phyloP scores from a whole-genome alignment of 345 rosid genomes.

The Excoecaria agallocha region DNA sequence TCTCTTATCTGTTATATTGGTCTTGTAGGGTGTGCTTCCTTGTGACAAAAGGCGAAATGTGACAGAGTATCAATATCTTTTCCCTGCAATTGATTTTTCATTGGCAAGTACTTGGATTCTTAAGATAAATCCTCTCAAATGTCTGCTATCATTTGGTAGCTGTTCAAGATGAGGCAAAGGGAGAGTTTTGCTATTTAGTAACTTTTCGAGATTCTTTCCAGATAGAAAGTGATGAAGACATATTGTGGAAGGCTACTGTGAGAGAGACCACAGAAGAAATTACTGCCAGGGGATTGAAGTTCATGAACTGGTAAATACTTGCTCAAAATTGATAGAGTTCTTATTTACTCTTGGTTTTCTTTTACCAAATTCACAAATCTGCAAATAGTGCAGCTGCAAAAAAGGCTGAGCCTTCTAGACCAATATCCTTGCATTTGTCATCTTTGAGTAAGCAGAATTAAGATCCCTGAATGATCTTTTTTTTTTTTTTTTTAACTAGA shows the following conservation, averaged over 20 bases:
- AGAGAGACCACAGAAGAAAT: conserved; percentile 83
- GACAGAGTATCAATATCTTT: conserved; percentile 76
- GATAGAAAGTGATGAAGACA: conserved; percentile 79
- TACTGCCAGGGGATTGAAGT: conserved; percentile 69
- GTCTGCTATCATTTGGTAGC: conserved; percentile 9
- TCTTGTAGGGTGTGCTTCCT: conserved; percentile 83
- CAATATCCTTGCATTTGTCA: not conserved
- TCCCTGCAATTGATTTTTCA: conserved; percentile 93
- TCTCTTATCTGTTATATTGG: conserved; percentile 1
- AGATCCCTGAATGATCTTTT: not conserved
- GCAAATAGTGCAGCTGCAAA: not conserved
- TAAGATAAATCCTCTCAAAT: conserved; percentile 27
- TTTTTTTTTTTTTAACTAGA: not conserved
- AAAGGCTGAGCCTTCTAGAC: not conserved
- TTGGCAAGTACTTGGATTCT: conserved; percentile 57
- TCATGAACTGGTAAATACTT: conserved; percentile 61
- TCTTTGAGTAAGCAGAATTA: not conserved
- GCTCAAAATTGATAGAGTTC: not conserved
- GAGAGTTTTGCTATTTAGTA: conserved; percentile 6
- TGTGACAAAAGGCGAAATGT: conserved; percentile 75
- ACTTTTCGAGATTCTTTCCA: too few species aligned
- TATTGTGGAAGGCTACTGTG: conserved; percentile 71
- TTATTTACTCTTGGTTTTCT: not conserved
- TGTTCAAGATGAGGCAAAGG: conserved; percentile 12
- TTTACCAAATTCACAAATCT: not conserved